Conservation (phyloP, 2,329 filamentous ascomycete genomes). For the Lachnellula suecica region DNA sequence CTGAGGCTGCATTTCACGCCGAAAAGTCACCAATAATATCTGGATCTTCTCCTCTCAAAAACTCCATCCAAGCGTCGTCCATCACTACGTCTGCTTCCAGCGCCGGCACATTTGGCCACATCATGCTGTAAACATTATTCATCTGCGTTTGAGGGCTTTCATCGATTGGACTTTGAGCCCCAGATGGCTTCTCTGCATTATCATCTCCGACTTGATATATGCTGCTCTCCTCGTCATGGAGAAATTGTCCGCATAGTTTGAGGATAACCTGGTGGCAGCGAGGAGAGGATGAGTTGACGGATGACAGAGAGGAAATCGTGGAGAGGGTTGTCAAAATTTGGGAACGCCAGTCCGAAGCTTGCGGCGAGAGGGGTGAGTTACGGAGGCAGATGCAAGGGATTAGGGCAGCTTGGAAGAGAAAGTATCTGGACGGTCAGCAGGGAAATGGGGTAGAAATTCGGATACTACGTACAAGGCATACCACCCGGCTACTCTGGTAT, state of each 20-base stretch:
- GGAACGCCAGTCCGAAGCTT: conserved; percentile 10
- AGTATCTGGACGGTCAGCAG: conserved; percentile 30
- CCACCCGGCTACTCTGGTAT: conserved; percentile 14
- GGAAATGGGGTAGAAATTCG: neutral
- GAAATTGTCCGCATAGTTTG: conserved; percentile 15
- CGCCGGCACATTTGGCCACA: conserved; percentile 44
- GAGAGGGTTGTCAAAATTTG: conserved; percentile 11
- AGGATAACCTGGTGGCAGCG: conserved; percentile 16
- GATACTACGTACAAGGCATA: conserved; percentile 15
- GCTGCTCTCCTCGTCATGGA: neutral
- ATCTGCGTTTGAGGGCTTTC: conserved; percentile 44
- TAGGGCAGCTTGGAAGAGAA: conserved; percentile 43
- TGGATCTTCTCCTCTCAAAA: conserved; percentile 15
- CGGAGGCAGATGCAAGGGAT: conserved; percentile 40
- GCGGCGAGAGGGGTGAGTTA: conserved; percentile 6
- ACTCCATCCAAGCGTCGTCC: conserved; percentile 40
- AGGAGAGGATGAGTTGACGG: conserved; percentile 11
- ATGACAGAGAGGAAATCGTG: conserved; percentile 13
- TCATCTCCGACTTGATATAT: no score
- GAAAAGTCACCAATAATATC: conserved; percentile 1
- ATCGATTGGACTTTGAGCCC: conserved; percentile 28
- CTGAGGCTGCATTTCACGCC: neutral
- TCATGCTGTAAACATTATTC: conserved; percentile 42
- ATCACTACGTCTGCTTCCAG: conserved; percentile 39
- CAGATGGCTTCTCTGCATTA: neutral